Base-by-base conservation (phyloP, 345 rosid genomes). In the Odontarrhena argentea region DNA sequence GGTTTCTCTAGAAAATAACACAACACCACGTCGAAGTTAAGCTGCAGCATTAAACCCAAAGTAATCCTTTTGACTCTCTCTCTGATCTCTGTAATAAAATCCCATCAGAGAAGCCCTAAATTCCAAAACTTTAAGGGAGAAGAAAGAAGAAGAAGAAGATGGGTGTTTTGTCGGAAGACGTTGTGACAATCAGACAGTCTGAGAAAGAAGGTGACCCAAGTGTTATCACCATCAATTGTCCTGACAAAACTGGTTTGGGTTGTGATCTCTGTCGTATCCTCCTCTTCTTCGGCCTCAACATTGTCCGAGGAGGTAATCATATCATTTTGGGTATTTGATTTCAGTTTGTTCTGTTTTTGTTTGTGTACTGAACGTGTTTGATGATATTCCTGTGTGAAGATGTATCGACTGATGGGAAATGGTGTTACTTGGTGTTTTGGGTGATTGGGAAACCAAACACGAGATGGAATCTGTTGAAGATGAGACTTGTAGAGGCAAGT, bases 231-330 rank as follows among this genome's bases (percentile, higher is more conserved):
- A 76, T 94, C 10, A 93, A 93, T 60, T 93, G 99, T 78, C 99
- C 97, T 5, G 99, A 94, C 79, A 94, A 94, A 80, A 90, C 99
- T 46, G 99, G 99, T 3, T 74, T 94, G 3, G 99, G 99, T 69
- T 85, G 92, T 54, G 99, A 94, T 69, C 74, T 94, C 57, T 90
- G 97, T 59, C 96, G 97, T 65, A 81, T 94, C 81, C 77, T 94
- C 36, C 97, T 94, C 81, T 85, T 84, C 85, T 91, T 94, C 78
- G 97, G 97, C 25, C 81, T 88, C 65, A 83, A 77, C 86, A 84
- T 94, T 82, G 87, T 83, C 63, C 70, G 87, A 76, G 99, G 91
- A 85, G 99, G 99, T 94, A 64, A 64, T 32, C 6, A 32, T 3
- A 2, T 3, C n/a, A 12, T 4, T 69, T 51, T 49, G 42, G 4